Evolutionary conservation across 345 rosid species (phyloP).

Genomic region (Citrus sp.): DNA sequence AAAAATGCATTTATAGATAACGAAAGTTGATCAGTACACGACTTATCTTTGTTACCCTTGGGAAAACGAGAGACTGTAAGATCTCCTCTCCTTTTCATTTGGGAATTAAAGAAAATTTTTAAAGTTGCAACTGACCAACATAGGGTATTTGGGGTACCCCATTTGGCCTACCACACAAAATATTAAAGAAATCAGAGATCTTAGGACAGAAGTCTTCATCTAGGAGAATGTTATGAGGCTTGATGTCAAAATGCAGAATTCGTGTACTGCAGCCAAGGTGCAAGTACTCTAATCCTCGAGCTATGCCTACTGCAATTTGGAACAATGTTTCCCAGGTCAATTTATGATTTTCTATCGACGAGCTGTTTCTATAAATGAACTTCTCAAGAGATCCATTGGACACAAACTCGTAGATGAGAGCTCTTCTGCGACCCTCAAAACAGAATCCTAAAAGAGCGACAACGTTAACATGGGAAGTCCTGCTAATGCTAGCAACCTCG

Average conservation of each 20-base stretch:
- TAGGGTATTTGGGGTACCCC: too few relatives aligned
- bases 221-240: not conserved
- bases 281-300: constrained; percentile 7
- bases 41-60: too few relatives aligned
- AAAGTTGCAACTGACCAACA: too few relatives aligned
- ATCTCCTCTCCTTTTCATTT: too few relatives aligned
- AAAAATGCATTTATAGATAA: too few relatives aligned
- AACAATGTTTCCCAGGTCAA: not conserved
- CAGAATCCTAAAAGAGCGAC: not conserved
- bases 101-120: too few relatives aligned
- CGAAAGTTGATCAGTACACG: too few relatives aligned
- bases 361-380: not conserved
- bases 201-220: not conserved
- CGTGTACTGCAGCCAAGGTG: not conserved
- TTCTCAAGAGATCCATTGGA: constrained; percentile 5
- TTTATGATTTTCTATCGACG: not conserved
- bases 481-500: not conserved
- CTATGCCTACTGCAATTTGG: constrained; percentile 1
- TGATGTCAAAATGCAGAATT: constrained; percentile 6
- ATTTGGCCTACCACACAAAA: too few relatives aligned
- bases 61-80: too few relatives aligned
- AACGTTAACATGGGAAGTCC: not conserved
- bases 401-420: constrained; percentile 6
- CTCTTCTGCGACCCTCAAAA: not conserved
- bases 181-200: not conserved